Conservation (phyloP, 257 asterid genomes). For the Asclepias syriaca region DNA sequence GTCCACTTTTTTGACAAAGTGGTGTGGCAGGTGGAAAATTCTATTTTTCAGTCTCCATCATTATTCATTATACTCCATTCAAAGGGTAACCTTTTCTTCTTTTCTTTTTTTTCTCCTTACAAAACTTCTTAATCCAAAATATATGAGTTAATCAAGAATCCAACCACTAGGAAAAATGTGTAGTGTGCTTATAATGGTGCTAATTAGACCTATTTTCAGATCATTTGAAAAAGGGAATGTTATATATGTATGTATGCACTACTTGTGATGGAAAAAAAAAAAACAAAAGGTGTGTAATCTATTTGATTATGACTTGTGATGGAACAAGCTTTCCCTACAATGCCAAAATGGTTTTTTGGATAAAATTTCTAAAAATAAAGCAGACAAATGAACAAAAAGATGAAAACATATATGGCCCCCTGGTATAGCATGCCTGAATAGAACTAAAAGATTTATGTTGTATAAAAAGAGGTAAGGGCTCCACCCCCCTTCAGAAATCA, state of each 20-base stretch:
- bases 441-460: background rate
- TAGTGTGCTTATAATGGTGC: no score
- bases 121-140: background rate
- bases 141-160: background rate
- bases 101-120: background rate
- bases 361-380: background rate
- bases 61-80: background rate
- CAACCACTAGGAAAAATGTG: background rate
- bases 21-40: conserved; percentile 23
- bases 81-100: background rate
- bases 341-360: background rate
- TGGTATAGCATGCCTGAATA: conserved; percentile 7
- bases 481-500: conserved; percentile 10
- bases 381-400: background rate
- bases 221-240: background rate
- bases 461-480: conserved; percentile 1
- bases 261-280: background rate
- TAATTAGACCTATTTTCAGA: background rate
- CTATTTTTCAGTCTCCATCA: conserved; percentile 5
- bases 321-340: background rate
- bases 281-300: background rate
- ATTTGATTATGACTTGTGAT: conserved; percentile 1
- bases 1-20: conserved; percentile 21
- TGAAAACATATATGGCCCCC: background rate
- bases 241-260: no score